Evolutionary conservation across 2,329 filamentous ascomycete species (phyloP).

Genomic region (Clarireedia homoeocarpa): DNA sequence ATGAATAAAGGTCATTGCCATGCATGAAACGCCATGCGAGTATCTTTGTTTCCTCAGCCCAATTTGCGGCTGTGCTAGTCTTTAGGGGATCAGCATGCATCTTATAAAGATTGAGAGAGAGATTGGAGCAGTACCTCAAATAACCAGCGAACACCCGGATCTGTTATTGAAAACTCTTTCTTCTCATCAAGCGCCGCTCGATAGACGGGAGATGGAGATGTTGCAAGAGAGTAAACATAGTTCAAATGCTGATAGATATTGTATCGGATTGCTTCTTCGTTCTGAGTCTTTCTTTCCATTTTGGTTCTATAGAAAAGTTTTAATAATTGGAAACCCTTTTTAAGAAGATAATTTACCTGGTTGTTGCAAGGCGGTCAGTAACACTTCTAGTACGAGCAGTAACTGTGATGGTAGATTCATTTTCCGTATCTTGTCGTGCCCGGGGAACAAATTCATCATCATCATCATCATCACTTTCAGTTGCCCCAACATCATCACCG

Average conservation of each 20-base stretch:
- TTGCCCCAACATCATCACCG: background rate
- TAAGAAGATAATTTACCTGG: background rate
- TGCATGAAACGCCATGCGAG: background rate
- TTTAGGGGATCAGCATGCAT: background rate
- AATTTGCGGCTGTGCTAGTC: background rate
- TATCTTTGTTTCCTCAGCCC: background rate
- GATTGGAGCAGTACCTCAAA: background rate
- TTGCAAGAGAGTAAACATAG: background rate
- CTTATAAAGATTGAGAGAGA: background rate
- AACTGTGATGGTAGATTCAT: background rate
- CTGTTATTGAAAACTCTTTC: background rate
- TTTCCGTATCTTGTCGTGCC: background rate
- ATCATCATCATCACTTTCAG: background rate
- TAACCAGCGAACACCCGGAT: background rate
- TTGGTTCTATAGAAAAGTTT: background rate
- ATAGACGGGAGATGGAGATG: background rate
- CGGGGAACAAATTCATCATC: background rate
- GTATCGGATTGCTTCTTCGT: background rate
- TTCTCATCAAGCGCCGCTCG: background rate
- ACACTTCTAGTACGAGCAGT: background rate
- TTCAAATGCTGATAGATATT: background rate
- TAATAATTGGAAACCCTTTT: background rate
- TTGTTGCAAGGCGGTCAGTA: background rate
- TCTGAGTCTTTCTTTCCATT: background rate
- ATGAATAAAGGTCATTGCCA: background rate